Conservation (phyloP, 768 basidiomycete species). For the Rhizopogon vinicolor region DNA sequence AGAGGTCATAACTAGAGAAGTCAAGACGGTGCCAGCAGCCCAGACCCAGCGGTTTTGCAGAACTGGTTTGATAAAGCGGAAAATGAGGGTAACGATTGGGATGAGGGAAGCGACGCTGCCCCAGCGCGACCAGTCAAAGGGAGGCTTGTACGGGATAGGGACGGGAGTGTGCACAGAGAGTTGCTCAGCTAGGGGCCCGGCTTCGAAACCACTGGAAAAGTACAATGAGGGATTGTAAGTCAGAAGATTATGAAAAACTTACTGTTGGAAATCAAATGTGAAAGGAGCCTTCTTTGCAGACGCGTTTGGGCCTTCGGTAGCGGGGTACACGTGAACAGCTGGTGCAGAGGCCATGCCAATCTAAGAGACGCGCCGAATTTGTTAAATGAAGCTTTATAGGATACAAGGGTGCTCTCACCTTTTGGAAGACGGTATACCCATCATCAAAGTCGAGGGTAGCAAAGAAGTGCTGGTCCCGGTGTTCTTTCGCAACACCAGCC, state of each 20-base stretch:
- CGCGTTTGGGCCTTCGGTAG: slow-evolving; percentile 65
- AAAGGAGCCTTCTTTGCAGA: slow-evolving; percentile 40
- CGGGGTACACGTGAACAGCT: slow-evolving; percentile 70
- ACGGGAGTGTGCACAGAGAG: slow-evolving; percentile 73
- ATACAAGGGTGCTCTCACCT: slow-evolving; percentile 38
- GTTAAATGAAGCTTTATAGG: neutral
- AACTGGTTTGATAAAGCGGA: slow-evolving; percentile 61
- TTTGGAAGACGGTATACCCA: slow-evolving; percentile 71
- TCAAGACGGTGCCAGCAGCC: slow-evolving; percentile 58
- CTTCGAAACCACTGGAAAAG: slow-evolving; percentile 70
- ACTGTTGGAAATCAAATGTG: slow-evolving; percentile 80
- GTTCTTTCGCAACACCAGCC: slow-evolving; percentile 50
- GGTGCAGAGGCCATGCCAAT: slow-evolving; percentile 83
- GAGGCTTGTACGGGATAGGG: slow-evolving; percentile 77
- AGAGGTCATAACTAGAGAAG: slow-evolving; percentile 79
- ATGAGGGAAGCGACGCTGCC: slow-evolving; percentile 40
- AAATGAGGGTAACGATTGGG: slow-evolving; percentile 43
- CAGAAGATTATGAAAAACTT: slow-evolving; percentile 17
- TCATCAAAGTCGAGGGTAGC: slow-evolving; percentile 87
- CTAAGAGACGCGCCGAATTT: slow-evolving; percentile 35
- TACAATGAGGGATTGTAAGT: slow-evolving; percentile 3
- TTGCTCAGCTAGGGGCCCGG: slow-evolving; percentile 70
- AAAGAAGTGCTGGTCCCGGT: slow-evolving; percentile 88
- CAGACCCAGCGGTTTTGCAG: slow-evolving; percentile 74
- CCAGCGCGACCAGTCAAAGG: slow-evolving; percentile 67